Conservation (phyloP, 2,329 filamentous ascomycete species). For the Canariomyces notabilis region DNA sequence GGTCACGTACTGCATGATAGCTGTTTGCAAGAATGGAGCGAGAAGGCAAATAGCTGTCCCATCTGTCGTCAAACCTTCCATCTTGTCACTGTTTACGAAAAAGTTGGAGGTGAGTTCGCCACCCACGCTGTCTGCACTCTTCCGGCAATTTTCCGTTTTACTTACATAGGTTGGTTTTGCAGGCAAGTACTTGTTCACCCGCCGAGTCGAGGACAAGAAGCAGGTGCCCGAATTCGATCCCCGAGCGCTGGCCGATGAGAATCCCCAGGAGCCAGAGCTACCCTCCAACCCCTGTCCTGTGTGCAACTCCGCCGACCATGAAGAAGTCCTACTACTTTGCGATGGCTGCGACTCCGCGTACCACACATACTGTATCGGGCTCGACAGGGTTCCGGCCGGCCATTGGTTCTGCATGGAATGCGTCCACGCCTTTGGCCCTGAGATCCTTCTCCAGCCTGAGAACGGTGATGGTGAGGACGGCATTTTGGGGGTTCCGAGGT, state of each 20-base stretch:
- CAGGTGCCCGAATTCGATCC: slow-evolving; percentile 87
- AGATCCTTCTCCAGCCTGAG: slow-evolving; percentile 28
- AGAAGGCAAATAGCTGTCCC: slow-evolving; percentile 94
- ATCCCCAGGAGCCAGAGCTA: slow-evolving; percentile 64
- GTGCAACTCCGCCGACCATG: slow-evolving; percentile 74
- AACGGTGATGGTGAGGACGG: neutral
- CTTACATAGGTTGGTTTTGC: slow-evolving; percentile 13
- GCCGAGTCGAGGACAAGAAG: slow-evolving; percentile 72
- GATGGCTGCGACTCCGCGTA: slow-evolving; percentile 86
- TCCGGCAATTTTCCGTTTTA: slow-evolving; percentile 20
- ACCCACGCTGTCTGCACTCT: slow-evolving; percentile 7
- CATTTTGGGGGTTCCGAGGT: slow-evolving; percentile 17
- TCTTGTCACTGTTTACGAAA: slow-evolving; percentile 76
- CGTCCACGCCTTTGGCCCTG: slow-evolving; percentile 44
- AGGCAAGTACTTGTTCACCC: slow-evolving; percentile 54
- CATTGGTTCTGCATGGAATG: slow-evolving; percentile 93
- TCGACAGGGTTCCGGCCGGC: slow-evolving; percentile 69
- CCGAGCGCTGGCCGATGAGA: slow-evolving; percentile 66
- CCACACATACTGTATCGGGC: slow-evolving; percentile 85
- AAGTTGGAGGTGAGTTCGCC: slow-evolving; percentile 65
- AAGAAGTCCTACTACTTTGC: slow-evolving; percentile 82
- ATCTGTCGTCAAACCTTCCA: slow-evolving; percentile 94
- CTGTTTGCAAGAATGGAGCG: slow-evolving; percentile 90
- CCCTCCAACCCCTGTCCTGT: slow-evolving; percentile 71
- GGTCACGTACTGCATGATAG: slow-evolving; percentile 89